phyloP scores from a whole-genome alignment of 1,284 basidiomycete species.

The Wolfiporia cocos region DNA sequence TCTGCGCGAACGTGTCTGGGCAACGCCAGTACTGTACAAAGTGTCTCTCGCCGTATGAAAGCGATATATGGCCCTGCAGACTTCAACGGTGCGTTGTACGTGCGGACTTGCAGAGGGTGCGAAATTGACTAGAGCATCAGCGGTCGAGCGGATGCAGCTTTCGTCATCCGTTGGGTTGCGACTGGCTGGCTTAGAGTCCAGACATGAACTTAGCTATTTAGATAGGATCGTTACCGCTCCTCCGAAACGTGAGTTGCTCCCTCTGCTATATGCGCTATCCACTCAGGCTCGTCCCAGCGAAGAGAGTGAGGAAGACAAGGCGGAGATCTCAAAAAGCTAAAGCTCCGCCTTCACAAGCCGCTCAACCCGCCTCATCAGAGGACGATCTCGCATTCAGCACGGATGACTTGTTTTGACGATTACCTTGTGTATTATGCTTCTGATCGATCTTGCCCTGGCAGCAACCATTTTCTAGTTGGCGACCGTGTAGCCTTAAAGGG shows the following conservation, averaged over 20 bases:
- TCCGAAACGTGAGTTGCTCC: slow-evolving; percentile 10
- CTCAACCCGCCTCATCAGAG: no score
- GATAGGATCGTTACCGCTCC: slow-evolving; percentile 8
- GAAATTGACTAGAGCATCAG: no score
- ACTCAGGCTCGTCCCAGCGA: slow-evolving; percentile 7
- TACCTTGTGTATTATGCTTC: no score
- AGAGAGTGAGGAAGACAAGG: slow-evolving; percentile 16
- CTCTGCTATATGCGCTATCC: not conserved
- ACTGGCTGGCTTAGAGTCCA: not conserved
- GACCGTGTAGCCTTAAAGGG: not conserved
- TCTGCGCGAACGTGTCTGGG: not conserved
- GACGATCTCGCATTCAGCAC: no score
- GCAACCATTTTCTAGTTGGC: not conserved
- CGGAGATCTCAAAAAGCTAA: not conserved
- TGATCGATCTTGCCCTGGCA: not conserved
- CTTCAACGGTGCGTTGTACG: not conserved
- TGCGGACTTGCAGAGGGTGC: not conserved
- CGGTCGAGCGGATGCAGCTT: slow-evolving; percentile 8
- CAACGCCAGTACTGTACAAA: slow-evolving; percentile 29
- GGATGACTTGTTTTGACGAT: no score
- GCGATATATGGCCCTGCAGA: slow-evolving; percentile 10
- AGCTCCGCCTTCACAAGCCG: no score
- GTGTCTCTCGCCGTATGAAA: slow-evolving; percentile 16
- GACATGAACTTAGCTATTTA: slow-evolving; percentile 13
- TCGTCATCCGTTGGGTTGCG: slow-evolving; percentile 1